Base-by-base conservation (phyloP, 768 basidiomycete species). In the Terana coerulea region DNA sequence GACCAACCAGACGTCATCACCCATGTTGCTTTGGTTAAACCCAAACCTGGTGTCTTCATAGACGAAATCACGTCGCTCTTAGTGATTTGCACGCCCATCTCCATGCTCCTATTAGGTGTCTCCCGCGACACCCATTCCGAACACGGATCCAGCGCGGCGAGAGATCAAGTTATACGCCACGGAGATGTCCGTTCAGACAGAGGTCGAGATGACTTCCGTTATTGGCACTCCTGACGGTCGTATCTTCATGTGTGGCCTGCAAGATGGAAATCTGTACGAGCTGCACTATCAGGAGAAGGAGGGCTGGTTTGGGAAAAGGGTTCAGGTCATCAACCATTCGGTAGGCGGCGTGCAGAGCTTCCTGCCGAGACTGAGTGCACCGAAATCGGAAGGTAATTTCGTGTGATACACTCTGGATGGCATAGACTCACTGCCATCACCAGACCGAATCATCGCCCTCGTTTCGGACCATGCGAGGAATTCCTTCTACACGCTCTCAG, bases 1-100 rank as follows among this genome's bases (percentile, higher is more conserved):
- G 92, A 95, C 65, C 90, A 95, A 63, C 80, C 86, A 14, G 90
- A 97, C 59, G 82, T 89, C 42, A 97, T 99, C 57, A 84, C 88
- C 36, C 78, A 88, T 61, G 95, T 98, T 39, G 86, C 87, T 10
- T 77, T 98, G 55, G 90, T 98, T 48, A 84, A 78, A 66, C 91
- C 95, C 17, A 92, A 88, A 63, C 78, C 77, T 21, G 81, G 83
- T 42, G 85, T 98, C 29, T 98, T 98, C 65, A 86, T 97, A 59
- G 92, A 98, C 64, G 87, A 93, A 61, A 97, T 98, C 66, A 81
- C 86, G 15, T 82, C 82, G 52, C 71, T 99, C 37, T 83, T 98
- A 56, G 86, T 98, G 57, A 81, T 98, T 57, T 95, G 90, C 61
- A 97, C 95, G 0, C 87, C 88, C 1, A 72, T 90, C 25, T 85